These are phyloP conservation scores for Phyllosticta ampelicida DNA, from an alignment of 2,329 filamentous ascomycete genomes.

Conservation along the genomic window DNA sequence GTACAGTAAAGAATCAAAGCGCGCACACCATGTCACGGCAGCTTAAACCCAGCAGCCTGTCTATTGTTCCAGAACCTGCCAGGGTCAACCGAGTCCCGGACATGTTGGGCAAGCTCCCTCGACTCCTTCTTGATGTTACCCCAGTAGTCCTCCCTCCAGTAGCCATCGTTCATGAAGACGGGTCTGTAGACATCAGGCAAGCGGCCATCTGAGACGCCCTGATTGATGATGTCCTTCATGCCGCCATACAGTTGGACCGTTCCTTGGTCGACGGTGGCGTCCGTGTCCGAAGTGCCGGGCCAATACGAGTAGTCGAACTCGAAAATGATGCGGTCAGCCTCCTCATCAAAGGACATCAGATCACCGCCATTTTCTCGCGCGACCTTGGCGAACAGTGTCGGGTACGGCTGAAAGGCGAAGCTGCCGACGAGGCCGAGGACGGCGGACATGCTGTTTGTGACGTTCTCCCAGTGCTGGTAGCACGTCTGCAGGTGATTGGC, in stretches of 20 bases:
- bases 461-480: conserved; percentile 20
- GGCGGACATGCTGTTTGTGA: conserved; percentile 16
- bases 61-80: conserved; percentile 29
- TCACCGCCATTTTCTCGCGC: conserved; percentile 18
- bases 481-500: not conserved
- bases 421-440: conserved; percentile 23
- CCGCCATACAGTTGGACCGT: conserved; percentile 29
- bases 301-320: conserved; percentile 36
- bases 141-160: conserved; percentile 36
- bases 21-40: conserved; percentile 10
- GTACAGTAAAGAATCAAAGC: not conserved
- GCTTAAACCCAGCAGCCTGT: conserved; percentile 29
- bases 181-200: conserved; percentile 33
- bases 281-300: conserved; percentile 17
- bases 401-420: conserved; percentile 27
- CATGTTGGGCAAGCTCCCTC: conserved; percentile 22
- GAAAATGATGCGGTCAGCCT: conserved; percentile 34
- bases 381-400: conserved; percentile 18
- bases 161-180: conserved; percentile 38
- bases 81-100: conserved; percentile 30
- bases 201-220: conserved; percentile 24
- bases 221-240: conserved; percentile 23
- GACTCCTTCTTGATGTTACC: conserved; percentile 23
- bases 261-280: conserved; percentile 29
- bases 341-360: conserved; percentile 31